Conservation (phyloP, 2,329 filamentous ascomycete genomes). For the Dendryphion nanum region DNA sequence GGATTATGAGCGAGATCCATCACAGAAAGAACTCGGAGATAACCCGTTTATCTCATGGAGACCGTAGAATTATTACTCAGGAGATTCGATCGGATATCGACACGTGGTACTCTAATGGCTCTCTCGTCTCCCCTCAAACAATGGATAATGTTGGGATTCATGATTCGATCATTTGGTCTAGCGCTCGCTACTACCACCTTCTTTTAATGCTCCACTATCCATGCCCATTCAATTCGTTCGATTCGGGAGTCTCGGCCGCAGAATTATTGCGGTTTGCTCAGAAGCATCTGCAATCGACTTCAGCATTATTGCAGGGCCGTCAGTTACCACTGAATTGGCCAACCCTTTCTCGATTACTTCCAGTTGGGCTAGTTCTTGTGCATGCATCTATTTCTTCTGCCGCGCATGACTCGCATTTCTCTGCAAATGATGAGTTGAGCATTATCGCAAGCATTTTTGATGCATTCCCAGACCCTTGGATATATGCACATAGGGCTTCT, state of each 20-base stretch:
- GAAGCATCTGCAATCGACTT: not conserved
- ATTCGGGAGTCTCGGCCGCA: not conserved
- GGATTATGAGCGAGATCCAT: not conserved
- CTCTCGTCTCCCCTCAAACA: not conserved
- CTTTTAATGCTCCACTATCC: not conserved
- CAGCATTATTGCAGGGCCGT: not conserved
- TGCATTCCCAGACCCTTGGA: too few relatives aligned
- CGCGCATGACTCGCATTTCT: too few relatives aligned
- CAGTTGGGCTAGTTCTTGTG: not conserved
- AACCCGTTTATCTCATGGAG: not conserved
- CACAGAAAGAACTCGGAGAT: not conserved
- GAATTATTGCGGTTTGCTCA: not conserved
- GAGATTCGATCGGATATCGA: not conserved
- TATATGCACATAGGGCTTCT: too few relatives aligned
- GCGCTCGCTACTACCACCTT: not conserved
- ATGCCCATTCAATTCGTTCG: not conserved
- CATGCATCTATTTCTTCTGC: too few relatives aligned
- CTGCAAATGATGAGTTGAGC: too few relatives aligned
- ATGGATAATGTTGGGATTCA: not conserved
- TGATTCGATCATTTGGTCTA: not conserved
- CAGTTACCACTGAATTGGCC: not conserved
- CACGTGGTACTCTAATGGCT: not conserved
- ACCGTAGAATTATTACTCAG: not conserved
- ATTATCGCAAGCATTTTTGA: too few relatives aligned
- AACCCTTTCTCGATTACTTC: not conserved